Conservation (phyloP, 225 moss, liverwort and hornwort species). For the Ulota crispa region DNA sequence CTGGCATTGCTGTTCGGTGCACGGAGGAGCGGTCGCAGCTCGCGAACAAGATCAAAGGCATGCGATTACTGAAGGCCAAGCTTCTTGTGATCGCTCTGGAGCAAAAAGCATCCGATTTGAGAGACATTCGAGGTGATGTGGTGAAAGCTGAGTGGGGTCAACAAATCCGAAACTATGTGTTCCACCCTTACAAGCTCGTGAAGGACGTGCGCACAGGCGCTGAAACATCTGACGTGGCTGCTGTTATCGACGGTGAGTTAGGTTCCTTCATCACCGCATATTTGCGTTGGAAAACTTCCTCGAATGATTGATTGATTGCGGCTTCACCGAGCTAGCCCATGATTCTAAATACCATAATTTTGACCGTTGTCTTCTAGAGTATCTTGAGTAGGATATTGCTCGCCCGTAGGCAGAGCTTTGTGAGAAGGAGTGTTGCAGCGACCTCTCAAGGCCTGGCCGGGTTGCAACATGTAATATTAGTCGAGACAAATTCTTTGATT, state of each 20-base stretch:
- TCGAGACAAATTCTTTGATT: background rate
- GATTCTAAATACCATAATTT: conserved; percentile 24
- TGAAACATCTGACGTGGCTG: conserved; percentile 76
- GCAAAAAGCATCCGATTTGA: conserved; percentile 83
- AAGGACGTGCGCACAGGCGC: conserved; percentile 90
- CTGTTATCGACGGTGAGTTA: conserved; percentile 77
- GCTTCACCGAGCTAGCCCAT: conserved; percentile 14
- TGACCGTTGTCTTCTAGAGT: conserved; percentile 32
- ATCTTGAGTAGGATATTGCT: conserved; percentile 7
- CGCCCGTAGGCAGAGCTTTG: background rate
- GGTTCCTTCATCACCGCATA: conserved; percentile 78
- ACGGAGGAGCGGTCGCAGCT: conserved; percentile 94
- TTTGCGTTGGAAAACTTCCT: conserved; percentile 63
- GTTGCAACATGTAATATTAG: conserved; percentile 16
- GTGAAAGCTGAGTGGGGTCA: conserved; percentile 99
- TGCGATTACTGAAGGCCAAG: conserved; percentile 92
- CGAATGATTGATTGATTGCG: conserved; percentile 29
- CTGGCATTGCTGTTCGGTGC: conserved; percentile 87
- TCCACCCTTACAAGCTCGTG: conserved; percentile 98
- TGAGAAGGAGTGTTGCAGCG: conserved; percentile 13
- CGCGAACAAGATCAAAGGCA: conserved; percentile 83
- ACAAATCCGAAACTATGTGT: conserved; percentile 95
- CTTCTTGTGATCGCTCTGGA: conserved; percentile 86
- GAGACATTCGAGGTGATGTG: conserved; percentile 80
- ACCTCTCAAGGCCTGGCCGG: conserved; percentile 2